phyloP scores from a whole-genome alignment of 2,329 filamentous ascomycete genomes.

The Cercospora sojina region DNA sequence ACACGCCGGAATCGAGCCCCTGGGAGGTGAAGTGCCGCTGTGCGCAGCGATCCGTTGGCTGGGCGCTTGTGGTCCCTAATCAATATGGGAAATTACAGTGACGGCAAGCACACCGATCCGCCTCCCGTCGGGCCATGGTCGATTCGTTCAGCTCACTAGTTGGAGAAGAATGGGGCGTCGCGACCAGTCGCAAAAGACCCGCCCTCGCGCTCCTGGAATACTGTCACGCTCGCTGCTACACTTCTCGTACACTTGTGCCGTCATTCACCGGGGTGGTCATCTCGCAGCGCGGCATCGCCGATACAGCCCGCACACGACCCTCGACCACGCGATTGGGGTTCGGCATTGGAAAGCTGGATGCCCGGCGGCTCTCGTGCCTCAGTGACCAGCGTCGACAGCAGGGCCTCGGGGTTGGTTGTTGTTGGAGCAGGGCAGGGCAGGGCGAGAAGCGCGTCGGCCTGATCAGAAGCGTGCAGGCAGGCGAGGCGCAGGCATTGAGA shows the following conservation, averaged over 20 bases:
- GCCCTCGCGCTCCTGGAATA: not conserved
- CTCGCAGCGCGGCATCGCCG: not conserved
- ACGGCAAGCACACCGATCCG: slow-evolving; percentile 2
- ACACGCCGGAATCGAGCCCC: not conserved
- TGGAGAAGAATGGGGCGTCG: not conserved
- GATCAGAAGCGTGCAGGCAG: not conserved
- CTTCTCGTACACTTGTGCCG: not conserved
- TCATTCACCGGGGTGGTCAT: not conserved
- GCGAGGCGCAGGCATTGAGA: not conserved
- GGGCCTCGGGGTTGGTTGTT: not conserved
- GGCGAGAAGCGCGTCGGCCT: not conserved
- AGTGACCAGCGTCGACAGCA: slow-evolving; percentile 3
- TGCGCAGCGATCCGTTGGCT: slow-evolving; percentile 5
- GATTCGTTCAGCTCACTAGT: not conserved
- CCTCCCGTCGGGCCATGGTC: not conserved
- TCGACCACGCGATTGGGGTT: not conserved
- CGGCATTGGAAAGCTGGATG: slow-evolving; percentile 5
- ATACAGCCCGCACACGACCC: not conserved
- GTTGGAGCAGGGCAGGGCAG: not conserved
- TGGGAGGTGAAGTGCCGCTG: not conserved
- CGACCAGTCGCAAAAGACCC: not conserved
- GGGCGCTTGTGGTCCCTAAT: slow-evolving; percentile 4
- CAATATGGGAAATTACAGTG: slow-evolving; percentile 7
- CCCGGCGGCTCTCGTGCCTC: slow-evolving; percentile 1
- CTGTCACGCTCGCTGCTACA: not conserved